Evolutionary conservation across 2,329 filamentous ascomycete genomes (phyloP), one percentile per base, ranked within the genome.

Genomic region (Colletotrichum melonis): DNA sequence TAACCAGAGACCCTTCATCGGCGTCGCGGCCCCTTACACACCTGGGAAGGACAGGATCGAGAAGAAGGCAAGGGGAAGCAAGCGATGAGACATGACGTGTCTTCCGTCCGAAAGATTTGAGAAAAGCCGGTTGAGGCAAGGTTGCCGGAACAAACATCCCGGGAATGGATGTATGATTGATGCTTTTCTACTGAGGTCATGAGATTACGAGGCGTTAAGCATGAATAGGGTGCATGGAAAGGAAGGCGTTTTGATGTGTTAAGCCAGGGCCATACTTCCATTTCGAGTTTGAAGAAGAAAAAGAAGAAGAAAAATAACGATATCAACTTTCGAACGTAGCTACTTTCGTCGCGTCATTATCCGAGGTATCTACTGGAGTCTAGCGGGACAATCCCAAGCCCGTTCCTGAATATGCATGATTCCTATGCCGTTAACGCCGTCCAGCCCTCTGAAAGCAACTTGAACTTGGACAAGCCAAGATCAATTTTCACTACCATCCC

Each of bases 11-110:
- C 81, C 79, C 69, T 84, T 88, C 70, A 76, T 83, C 2, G 89
- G 89, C 6, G 81, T 91, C n/a, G 87, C 89, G 1, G 86, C 88
- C 12, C 89, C 90, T 2, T 91, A 90, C 77, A 83, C 83, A 8
- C 90, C 90, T 0, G 82, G 85, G 5, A 85, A 83, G 74, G 90
- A 92, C 74, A 86, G 82, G 72, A 75, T 90, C 22, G 81, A 80
- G 57, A 82, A 81, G 75, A 84, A 83, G 73, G 60, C 78, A 42
- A 85, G 81, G 73, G 76, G 68, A 5, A 59, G 77, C 42, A 81
- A 79, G 75, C 81, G 78, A 72, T 80, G 76, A 79, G 65, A 22
- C 24, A 8, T 7, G 8, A 8, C 16, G 22, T 16, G 11, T 28
- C 19, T n/a, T 16, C 8, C 19, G 52, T 24, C 19, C n/a, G 22